Base-by-base conservation (phyloP, 805 yeast genomes). In the Metschnikowia picachoensis region DNA sequence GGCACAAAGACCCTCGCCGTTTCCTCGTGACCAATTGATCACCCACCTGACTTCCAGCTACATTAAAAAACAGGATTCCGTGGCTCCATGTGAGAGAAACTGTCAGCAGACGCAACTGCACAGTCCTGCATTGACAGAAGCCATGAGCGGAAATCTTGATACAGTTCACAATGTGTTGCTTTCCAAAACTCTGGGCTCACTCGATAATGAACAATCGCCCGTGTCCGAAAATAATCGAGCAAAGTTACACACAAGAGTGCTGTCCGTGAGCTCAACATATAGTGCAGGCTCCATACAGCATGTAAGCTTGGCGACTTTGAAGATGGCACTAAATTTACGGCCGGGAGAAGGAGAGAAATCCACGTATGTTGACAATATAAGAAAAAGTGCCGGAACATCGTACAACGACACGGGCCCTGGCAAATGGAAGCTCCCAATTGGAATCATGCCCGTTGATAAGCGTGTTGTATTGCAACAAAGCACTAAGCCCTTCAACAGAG, bases 271-370 rank as follows among this genome's bases (percentile, higher is more conserved):
- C 49, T 70, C 75, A 1, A 55, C 69, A 12, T 51, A 56, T 51
- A 65, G 72, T 38, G 51, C 68, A 2, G 55, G 51, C 27, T 68
- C 74, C 3, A 58, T 53, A 47, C 53, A 62, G 30, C 69, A 67
- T 51, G 70, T 70, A 36, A 72, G 67, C 49, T 52, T 72, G 35
- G 67, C 72, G 12, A 51, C 69, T 2, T 56, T 72, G 33, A 72
- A 70, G 46, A 66, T 64, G 51, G 59, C 65, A 4, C 50, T 71
- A 32, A 56, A 59, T 36, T 56, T 72, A 31, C 64, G 63, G 29
- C 73, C 79, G 30, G 77, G 78, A 9, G 77, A 73, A 52, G 83
- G 83, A 12, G 75, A 74, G 41, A 60, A 67, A 37, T 78, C 83
- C 1, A 59, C 60, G n/a, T 80, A 80, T 55, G 79, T 80, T 25